phyloP scores from a whole-genome alignment of 495 filamentous ascomycete species.

The Staphylotrichum tortipilum region DNA sequence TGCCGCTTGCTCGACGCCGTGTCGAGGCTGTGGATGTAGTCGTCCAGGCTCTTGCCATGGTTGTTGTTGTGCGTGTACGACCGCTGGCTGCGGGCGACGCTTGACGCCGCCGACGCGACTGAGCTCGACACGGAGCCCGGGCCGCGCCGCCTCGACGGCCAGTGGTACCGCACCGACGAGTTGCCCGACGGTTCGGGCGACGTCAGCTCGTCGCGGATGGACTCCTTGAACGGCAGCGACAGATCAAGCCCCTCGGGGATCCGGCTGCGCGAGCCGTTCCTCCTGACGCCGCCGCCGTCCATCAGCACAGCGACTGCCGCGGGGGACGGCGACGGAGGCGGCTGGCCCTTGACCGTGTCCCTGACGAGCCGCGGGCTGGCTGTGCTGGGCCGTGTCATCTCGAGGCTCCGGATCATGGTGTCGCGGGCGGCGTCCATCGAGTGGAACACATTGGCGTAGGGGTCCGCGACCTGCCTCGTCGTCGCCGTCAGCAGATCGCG shows the following conservation, averaged over 20 bases:
- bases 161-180: slow-evolving; percentile 35
- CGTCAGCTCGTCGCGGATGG: slow-evolving; percentile 42
- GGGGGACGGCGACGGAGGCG: slow-evolving; percentile 45
- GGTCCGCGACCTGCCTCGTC: slow-evolving; percentile 11
- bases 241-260: slow-evolving; percentile 79
- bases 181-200: slow-evolving; percentile 42
- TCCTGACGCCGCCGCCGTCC: slow-evolving; percentile 39
- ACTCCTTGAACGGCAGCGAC: slow-evolving; percentile 51
- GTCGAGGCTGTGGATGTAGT: slow-evolving; percentile 82
- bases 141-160: slow-evolving; percentile 38
- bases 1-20: slow-evolving; percentile 56
- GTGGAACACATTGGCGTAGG: slow-evolving; percentile 14
- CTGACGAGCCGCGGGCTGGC: slow-evolving; percentile 45
- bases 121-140: slow-evolving; percentile 42
- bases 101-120: slow-evolving; percentile 33
- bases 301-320: slow-evolving; percentile 42
- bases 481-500: slow-evolving; percentile 26
- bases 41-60: slow-evolving; percentile 59
- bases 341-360: slow-evolving; percentile 26
- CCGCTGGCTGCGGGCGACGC: slow-evolving; percentile 28
- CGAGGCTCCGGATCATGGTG: slow-evolving; percentile 9
- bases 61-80: slow-evolving; percentile 25
- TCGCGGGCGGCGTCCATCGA: slow-evolving; percentile 10
- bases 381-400: slow-evolving; percentile 34
- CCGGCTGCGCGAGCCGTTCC: slow-evolving; percentile 67